A percentile compares a stretch with the other conserved stretches of the same genome.
phyloP scores from a whole-genome alignment of 352 stramenopile genomes.

The Phytophthora litchii region DNA sequence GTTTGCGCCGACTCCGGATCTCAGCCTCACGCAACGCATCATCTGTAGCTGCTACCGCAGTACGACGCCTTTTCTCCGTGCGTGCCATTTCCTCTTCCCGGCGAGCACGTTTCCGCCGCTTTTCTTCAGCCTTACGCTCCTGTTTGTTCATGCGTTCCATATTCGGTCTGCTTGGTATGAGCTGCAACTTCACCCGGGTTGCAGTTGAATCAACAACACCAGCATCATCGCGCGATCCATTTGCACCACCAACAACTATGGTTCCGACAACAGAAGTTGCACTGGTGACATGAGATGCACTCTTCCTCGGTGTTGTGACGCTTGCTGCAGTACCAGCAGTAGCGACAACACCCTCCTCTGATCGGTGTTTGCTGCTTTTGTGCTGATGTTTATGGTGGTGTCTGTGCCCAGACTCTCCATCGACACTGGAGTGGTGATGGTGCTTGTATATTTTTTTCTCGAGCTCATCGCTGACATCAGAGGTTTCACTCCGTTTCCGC shows the following conservation, averaged over 20 bases:
- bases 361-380: conserved; percentile 30
- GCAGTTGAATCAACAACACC: conserved; percentile 37
- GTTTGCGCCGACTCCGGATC: conserved; percentile 62
- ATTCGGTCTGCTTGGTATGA: conserved; percentile 64
- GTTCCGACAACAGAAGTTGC: conserved; percentile 41
- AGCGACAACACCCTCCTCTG: conserved; percentile 17
- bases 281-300: conserved; percentile 12
- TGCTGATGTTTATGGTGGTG: conserved; percentile 40
- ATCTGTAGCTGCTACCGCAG: conserved; percentile 76
- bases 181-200: conserved; percentile 66
- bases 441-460: conserved; percentile 42
- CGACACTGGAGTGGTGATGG: conserved; percentile 16
- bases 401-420: conserved; percentile 23
- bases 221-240: conserved; percentile 34
- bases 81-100: conserved; percentile 82
- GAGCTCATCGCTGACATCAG: conserved; percentile 33
- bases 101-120: conserved; percentile 70
- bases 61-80: conserved; percentile 78
- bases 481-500: conserved; percentile 42
- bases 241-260: conserved; percentile 36
- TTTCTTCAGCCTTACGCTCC: conserved; percentile 87
- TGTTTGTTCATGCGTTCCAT: conserved; percentile 85
- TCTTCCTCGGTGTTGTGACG: conserved; percentile 13
- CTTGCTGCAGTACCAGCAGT: conserved; percentile 7
- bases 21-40: conserved; percentile 85